Evolutionary conservation across 805 yeast species (phyloP).

Genomic region (Lipomyces orientalis): DNA sequence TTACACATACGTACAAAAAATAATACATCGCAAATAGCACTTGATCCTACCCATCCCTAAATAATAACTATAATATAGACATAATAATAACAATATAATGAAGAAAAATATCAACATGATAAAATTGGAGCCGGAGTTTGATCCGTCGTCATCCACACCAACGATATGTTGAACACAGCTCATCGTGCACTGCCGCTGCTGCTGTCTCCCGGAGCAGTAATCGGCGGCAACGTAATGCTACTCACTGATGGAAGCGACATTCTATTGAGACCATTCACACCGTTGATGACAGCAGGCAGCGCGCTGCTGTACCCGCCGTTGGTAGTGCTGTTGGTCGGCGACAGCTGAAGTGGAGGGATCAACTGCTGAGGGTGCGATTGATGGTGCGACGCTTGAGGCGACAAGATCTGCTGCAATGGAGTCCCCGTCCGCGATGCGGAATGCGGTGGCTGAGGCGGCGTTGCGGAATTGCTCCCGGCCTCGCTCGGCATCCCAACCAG

Average conservation of each 20-base stretch:
- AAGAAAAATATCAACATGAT: constrained; percentile 2
- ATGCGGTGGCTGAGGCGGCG: constrained; percentile 9
- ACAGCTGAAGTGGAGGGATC: constrained; percentile 33
- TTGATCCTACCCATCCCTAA: constrained; percentile 1
- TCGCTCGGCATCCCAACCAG: constrained; percentile 19
- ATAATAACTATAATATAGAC: background rate
- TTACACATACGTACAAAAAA: constrained; percentile 1
- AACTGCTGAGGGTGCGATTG: constrained; percentile 6
- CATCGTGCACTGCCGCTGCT: background rate
- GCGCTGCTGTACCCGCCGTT: background rate
- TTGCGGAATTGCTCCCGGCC: constrained; percentile 6
- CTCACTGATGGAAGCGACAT: constrained; percentile 19
- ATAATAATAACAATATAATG: constrained; percentile 3
- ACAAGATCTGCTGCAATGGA: constrained; percentile 19
- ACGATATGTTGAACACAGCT: background rate
- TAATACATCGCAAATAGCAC: background rate
- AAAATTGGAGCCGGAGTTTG: background rate
- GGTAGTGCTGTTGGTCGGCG: constrained; percentile 16
- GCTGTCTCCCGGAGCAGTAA: constrained; percentile 23
- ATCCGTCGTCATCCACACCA: background rate
- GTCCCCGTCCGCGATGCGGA: constrained; percentile 19
- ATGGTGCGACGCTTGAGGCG: constrained; percentile 16
- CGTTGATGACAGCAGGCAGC: background rate
- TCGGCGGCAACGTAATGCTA: constrained; percentile 21
- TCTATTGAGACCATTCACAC: constrained; percentile 12